A percentile compares a stretch with the other conserved stretches of the same genome.
These are phyloP conservation scores for Neofusicoccum umdonicola DNA, from an alignment of 2,329 filamentous ascomycete genomes.

Conservation along the genomic window DNA sequence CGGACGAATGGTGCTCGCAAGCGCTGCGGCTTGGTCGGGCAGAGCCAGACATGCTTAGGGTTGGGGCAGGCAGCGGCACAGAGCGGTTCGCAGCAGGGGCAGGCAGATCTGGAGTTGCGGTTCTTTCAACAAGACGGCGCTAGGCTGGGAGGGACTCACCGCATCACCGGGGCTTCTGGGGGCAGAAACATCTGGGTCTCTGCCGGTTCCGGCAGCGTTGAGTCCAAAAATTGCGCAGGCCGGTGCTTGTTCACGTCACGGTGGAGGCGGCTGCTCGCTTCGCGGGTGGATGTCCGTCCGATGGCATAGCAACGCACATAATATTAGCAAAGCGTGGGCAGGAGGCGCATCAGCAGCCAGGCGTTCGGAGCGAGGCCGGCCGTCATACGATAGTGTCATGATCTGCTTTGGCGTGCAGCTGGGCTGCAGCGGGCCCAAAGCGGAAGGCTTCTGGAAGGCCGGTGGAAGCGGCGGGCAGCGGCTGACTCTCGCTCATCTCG, in stretches of 20 bases:
- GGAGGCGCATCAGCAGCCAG: not conserved
- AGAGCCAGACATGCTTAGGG: not conserved
- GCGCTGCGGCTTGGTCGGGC: not conserved
- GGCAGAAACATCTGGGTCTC: not conserved
- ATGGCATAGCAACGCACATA: slow-evolving; percentile 7
- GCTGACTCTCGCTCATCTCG: not conserved
- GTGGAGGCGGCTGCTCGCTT: slow-evolving; percentile 10
- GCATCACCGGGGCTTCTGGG: not conserved
- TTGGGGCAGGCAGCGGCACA: not conserved
- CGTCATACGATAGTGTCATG: slow-evolving; percentile 17
- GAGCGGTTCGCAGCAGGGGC: not conserved
- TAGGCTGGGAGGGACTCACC: slow-evolving; percentile 1
- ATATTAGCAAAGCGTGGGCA: slow-evolving; percentile 4
- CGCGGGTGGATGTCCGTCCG: not conserved
- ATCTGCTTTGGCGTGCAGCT: slow-evolving; percentile 12
- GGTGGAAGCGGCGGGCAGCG: not conserved
- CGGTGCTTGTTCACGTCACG: slow-evolving; percentile 4
- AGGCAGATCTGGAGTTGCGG: not conserved
- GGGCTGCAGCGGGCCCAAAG: slow-evolving; percentile 7
- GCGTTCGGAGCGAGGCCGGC: slow-evolving; percentile 3
- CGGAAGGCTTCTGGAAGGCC: slow-evolving; percentile 13
- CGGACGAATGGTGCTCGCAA: not conserved
- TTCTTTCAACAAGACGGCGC: not conserved
- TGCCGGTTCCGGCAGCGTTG: not conserved
- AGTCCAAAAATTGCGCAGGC: slow-evolving; percentile 6